Evolutionary conservation across 768 basidiomycete genomes (phyloP), one percentile per base, ranked within the genome.

Genomic region (Cystobasidium tubakii): DNA sequence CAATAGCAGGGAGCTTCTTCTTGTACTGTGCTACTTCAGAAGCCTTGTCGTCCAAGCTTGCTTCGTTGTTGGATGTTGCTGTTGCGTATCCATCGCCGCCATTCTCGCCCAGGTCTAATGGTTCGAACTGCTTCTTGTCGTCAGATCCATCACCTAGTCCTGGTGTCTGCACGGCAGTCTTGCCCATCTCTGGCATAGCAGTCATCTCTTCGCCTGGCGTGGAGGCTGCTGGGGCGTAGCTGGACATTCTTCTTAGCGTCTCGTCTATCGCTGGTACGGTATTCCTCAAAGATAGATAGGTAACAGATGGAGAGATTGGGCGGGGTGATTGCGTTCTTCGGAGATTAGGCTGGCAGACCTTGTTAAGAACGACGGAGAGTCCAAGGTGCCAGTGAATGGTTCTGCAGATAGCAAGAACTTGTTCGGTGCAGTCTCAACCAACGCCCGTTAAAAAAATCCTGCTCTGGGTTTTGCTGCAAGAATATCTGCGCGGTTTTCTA

Each of bases 261-360:
- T 25, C 21, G 55, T 57, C 13, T 21, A 21, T 7, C 23, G 55
- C 21, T 7, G 21, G 55, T 7, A 7, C 21, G 23, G 9, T 7
- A 25, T 21, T 13, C 13, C 55, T 7, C 7, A 21, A 25, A 34
- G 62, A 27, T 64, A n/a, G 25, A 7, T 6, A 27, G 29, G 63
- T 39, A n/a, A n/a, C n/a, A 27, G 57, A 60, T 25, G 25, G 12
- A 23, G 23, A 21, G 6, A 4, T 60, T 13, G 42, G 29, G 21
- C 9, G 44, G 53, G 66, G 46, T n/a, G 66, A 54, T 10, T 46
- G 66, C 66, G 66, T 67, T 67, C 66, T 67, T 67, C 66, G 66
- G 12, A 10, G 39, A 67, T 53, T 60, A 60, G 25, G 21, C 57
- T 60, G 57, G 46, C 36, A n/a, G 63, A 65, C 36, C 39, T 65